These are phyloP conservation scores for Penicillium turbatum DNA, from an alignment of 495 filamentous ascomycete species.

Conservation along the genomic window DNA sequence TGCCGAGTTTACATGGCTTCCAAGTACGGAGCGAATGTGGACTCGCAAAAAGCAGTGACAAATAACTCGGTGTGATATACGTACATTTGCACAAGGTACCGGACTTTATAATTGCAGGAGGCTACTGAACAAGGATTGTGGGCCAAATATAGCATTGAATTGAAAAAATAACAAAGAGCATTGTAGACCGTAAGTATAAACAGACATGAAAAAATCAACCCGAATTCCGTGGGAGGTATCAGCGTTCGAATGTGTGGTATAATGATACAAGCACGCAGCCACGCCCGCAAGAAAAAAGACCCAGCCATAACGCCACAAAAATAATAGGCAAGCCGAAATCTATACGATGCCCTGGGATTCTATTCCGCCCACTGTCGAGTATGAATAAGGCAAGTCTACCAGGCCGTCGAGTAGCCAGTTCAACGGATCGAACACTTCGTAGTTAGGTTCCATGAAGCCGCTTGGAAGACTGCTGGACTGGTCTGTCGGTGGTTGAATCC, in stretches of 20 bases:
- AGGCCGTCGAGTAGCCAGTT: slow-evolving; percentile 87
- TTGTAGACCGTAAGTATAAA: slow-evolving; percentile 12
- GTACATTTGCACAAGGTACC: slow-evolving; percentile 3
- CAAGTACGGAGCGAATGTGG: neutral
- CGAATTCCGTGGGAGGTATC: slow-evolving; percentile 21
- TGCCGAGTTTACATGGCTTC: neutral
- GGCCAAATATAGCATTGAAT: neutral
- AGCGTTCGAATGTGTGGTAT: slow-evolving; percentile 26
- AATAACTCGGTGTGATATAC: slow-evolving; percentile 4
- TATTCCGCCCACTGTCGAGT: slow-evolving; percentile 38
- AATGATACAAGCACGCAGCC: slow-evolving; percentile 27
- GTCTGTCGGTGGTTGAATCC: slow-evolving; percentile 21
- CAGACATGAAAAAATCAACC: slow-evolving; percentile 9
- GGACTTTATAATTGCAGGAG: slow-evolving; percentile 8
- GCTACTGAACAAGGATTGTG: neutral
- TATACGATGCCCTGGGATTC: slow-evolving; percentile 39
- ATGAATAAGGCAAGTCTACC: slow-evolving; percentile 69
- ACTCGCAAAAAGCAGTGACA: neutral
- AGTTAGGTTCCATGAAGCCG: slow-evolving; percentile 61
- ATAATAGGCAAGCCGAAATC: neutral
- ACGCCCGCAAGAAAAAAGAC: slow-evolving; percentile 12
- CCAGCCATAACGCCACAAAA: slow-evolving; percentile 13
- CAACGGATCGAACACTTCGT: slow-evolving; percentile 83
- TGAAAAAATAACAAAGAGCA: neutral
- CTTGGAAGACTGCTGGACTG: slow-evolving; percentile 43